Evolutionary conservation across 805 yeast genomes (phyloP).

Genomic region (Nakazawaea holstii): DNA sequence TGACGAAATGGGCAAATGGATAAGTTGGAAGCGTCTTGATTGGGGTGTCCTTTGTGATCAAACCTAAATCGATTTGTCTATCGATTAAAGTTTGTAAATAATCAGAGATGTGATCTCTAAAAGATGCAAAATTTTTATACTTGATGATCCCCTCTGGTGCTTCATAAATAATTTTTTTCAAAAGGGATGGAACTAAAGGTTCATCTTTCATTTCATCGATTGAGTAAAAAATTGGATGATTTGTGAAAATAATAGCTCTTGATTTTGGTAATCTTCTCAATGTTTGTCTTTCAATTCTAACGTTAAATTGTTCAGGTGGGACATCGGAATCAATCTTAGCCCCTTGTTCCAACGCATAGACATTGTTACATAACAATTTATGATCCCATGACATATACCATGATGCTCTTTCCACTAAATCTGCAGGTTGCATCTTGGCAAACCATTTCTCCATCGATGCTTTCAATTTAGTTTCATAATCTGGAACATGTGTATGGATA

Average conservation of each 20-base stretch:
- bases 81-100: conserved; percentile 53
- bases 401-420: conserved; percentile 68
- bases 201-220: conserved; percentile 80
- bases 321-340: conserved; percentile 41
- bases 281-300: conserved; percentile 71
- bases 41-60: conserved; percentile 51
- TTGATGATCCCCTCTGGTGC: conserved; percentile 62
- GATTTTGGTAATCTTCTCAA: conserved; percentile 61
- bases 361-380: conserved; percentile 48
- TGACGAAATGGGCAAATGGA: conserved; percentile 56
- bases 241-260: conserved; percentile 63
- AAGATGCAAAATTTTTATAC: conserved; percentile 55
- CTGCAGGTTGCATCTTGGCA: conserved; percentile 50
- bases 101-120: conserved; percentile 54
- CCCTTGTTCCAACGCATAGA: conserved; percentile 41
- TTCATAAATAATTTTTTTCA: conserved; percentile 57
- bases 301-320: conserved; percentile 49
- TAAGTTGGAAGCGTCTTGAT: conserved; percentile 53
- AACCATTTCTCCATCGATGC: conserved; percentile 74
- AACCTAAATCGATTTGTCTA: conserved; percentile 51
- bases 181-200: conserved; percentile 64
- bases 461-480: conserved; percentile 58
- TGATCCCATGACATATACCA: conserved; percentile 77
- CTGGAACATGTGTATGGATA: conserved; percentile 67
- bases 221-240: conserved; percentile 73